Conservation (phyloP, 208 protist species). For the Trypanosoma caninum region DNA sequence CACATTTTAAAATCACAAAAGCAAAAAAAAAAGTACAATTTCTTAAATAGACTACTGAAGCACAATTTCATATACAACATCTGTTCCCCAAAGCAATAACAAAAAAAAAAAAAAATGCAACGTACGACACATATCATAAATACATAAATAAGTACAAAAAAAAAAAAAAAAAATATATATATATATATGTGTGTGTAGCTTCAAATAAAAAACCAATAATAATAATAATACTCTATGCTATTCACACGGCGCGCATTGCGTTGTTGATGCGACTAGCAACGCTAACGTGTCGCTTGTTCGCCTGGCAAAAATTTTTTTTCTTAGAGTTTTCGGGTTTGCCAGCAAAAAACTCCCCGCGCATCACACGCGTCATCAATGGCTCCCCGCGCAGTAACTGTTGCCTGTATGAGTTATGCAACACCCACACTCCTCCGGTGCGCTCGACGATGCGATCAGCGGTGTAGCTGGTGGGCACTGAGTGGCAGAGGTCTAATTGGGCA, state of each 20-base stretch:
- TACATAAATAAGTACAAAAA: neutral
- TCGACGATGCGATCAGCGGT: constrained; percentile 37
- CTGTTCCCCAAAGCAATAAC: neutral
- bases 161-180: neutral
- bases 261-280: constrained; percentile 50
- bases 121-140: neutral
- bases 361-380: constrained; percentile 73
- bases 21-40: too few species aligned
- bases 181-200: neutral
- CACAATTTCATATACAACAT: too few species aligned
- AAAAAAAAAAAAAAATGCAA: neutral
- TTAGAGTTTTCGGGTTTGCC: neutral
- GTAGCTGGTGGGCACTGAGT: constrained; percentile 40
- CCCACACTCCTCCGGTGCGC: constrained; percentile 35
- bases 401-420: constrained; percentile 63
- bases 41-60: too few species aligned
- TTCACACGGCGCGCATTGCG: neutral
- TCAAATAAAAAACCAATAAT: too few species aligned
- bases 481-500: constrained; percentile 33
- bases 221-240: too few species aligned
- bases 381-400: constrained; percentile 64
- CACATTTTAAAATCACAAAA: too few species aligned
- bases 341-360: constrained; percentile 75
- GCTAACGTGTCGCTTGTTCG: constrained; percentile 49
- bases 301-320: constrained; percentile 22